Evolutionary conservation across 495 filamentous ascomycete genomes (phyloP).

Genomic region (Glonium stellatum): DNA sequence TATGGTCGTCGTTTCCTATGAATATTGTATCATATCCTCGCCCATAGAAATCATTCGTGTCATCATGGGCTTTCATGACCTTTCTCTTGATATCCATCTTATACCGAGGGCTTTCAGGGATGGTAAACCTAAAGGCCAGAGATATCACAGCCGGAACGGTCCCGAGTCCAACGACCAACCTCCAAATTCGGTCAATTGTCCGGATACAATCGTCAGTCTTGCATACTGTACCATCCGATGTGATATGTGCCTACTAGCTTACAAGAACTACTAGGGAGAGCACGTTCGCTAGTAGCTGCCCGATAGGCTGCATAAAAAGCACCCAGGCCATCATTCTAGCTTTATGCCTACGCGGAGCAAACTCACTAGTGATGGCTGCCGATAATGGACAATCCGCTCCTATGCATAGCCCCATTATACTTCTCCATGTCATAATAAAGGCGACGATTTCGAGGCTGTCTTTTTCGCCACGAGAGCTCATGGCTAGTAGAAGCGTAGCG

Average conservation of each 20-base stretch:
- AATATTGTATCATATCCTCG: too few relatives aligned
- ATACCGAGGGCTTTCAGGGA: constrained; percentile 24
- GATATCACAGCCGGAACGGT: constrained; percentile 21
- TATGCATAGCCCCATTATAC: constrained; percentile 19
- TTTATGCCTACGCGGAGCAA: constrained; percentile 17
- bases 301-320: constrained; percentile 24
- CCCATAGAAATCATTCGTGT: constrained; percentile 19
- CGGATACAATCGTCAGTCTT: constrained; percentile 8
- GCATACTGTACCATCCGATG: background rate
- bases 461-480: constrained; percentile 24
- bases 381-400: constrained; percentile 25
- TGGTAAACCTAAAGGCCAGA: constrained; percentile 21
- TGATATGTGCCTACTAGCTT: constrained; percentile 17
- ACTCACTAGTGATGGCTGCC: constrained; percentile 22
- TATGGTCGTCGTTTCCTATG: too few relatives aligned
- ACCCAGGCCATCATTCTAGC: constrained; percentile 24
- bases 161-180: constrained; percentile 22
- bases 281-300: constrained; percentile 24
- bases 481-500: constrained; percentile 17
- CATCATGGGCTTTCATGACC: constrained; percentile 13
- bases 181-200: constrained; percentile 20
- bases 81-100: constrained; percentile 22
- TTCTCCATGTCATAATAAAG: constrained; percentile 24
- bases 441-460: constrained; percentile 20
- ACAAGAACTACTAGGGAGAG: constrained; percentile 15